These are phyloP conservation scores for Orbilia oligospora DNA, from an alignment of 2,329 filamentous ascomycete species.

Conservation along the genomic window DNA sequence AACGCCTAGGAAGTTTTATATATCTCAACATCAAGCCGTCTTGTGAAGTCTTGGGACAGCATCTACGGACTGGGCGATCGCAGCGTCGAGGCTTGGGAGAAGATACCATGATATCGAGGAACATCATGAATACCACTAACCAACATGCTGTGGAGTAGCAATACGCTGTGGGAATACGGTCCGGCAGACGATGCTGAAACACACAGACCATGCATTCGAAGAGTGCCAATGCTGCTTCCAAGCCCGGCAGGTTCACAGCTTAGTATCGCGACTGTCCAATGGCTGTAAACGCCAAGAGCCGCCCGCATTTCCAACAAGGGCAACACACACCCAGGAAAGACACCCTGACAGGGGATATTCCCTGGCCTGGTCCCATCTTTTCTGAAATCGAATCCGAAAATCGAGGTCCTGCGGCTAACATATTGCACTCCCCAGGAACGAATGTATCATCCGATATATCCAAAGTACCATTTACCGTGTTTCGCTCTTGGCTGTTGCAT, in stretches of 20 bases:
- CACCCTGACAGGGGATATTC: conserved; percentile 1
- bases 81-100: conserved; percentile 1
- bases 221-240: conserved; percentile 53
- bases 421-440: not conserved
- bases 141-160: too few species aligned
- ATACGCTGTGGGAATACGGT: conserved; percentile 48
- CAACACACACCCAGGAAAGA: conserved; percentile 23
- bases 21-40: conserved; percentile 13
- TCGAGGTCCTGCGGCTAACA: conserved; percentile 13
- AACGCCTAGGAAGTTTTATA: conserved; percentile 43
- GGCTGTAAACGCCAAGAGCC: conserved; percentile 30
- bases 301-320: conserved; percentile 35
- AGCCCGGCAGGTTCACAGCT: conserved; percentile 30
- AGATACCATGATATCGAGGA: not conserved
- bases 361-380: conserved; percentile 30
- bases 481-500: conserved; percentile 43
- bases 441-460: conserved; percentile 37
- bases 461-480: conserved; percentile 44
- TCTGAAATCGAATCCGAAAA: conserved; percentile 12
- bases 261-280: conserved; percentile 35
- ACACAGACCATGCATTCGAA: conserved; percentile 42
- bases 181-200: conserved; percentile 57
- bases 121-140: not conserved
- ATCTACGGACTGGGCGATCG: conserved; percentile 12
- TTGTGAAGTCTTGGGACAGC: conserved; percentile 9